These are phyloP conservation scores for Catunica adiposa DNA, from an alignment of 2,329 filamentous ascomycete genomes.

Conservation along the genomic window DNA sequence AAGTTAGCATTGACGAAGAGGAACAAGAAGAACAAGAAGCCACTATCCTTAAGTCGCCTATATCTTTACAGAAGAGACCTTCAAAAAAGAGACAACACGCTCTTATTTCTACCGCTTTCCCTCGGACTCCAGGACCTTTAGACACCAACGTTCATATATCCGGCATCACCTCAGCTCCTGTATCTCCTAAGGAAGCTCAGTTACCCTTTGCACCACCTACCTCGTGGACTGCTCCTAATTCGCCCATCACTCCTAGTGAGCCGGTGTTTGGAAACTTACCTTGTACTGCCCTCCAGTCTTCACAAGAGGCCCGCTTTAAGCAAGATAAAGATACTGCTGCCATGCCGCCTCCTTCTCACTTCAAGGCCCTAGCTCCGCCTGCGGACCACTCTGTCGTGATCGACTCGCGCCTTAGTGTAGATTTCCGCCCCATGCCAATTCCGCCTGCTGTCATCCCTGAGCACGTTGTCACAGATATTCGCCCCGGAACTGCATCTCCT, in stretches of 20 bases:
- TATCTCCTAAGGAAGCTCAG: background rate
- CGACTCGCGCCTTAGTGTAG: conserved; percentile 11
- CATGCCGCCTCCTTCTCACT: conserved; percentile 6
- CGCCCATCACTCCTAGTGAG: background rate
- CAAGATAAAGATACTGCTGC: background rate
- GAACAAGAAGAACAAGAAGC: background rate
- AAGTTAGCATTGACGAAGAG: conserved; percentile 1
- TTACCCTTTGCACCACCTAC: background rate
- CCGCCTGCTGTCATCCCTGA: background rate
- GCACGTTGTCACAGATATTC: background rate
- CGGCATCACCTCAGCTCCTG: conserved; percentile 1
- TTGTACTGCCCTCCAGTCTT: background rate
- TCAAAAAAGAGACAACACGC: conserved; percentile 5
- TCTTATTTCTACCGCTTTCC: conserved; percentile 5
- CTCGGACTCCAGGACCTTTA: background rate
- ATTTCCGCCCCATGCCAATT: background rate
- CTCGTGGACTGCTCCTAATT: background rate
- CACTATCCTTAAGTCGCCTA: background rate
- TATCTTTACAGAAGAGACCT: background rate
- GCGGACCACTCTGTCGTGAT: conserved; percentile 8
- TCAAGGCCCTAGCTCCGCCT: conserved; percentile 1
- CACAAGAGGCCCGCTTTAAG: background rate
- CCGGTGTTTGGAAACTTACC: background rate
- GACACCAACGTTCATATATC: background rate
- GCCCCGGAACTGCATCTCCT: conserved; percentile 3